Evolutionary conservation across 2,329 filamentous ascomycete species (phyloP), one percentile per base, ranked within the genome.

Genomic region (Monosporascus sp.): DNA sequence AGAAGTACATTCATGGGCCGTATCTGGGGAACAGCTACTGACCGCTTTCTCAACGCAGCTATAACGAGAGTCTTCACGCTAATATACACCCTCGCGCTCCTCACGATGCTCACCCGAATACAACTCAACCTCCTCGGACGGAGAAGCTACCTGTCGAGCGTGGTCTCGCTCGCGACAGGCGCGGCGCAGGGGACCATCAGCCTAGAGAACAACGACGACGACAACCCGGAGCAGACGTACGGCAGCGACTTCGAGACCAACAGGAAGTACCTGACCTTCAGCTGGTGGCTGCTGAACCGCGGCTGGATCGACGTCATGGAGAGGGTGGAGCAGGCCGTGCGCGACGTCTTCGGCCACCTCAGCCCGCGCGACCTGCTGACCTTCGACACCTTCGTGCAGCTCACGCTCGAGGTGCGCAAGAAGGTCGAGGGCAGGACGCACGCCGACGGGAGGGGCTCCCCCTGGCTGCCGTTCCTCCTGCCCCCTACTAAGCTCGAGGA

Each of bases 201-300:
- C 63, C 80, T 97, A 18, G 91, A 97, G 74, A 94, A 97, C 70
- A 86, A 95, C 65, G 93, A 97, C 67, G 92, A 97, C 68, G 90
- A 94, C 67, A 87, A 88, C 64, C 78, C 82, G 18, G 89, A 93
- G 51, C 88, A 92, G 63, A 81, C 85, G 4, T 91, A 95, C 67
- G 91, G 91, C 45, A 93, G 89, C 70, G 94, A 99, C 70, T 97
- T 96, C 62, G 92, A 97, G 70, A 96, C 91, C 37, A 99, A 99
- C 72, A 82, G 92, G 62, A 89, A 89, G 66, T 99, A 97, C 67
- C 78, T 99, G 48, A 95, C 92, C 41, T 96, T 97, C 70, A 96
- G 91, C 72, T 99, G 94, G 94, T 99, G 93, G 92, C 76, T 99
- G 47, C 78, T 99, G 48, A 93, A 99, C 72, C 84, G 85, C 60